Conservation (phyloP, 148 eudicot species). For the Camellia granthamiana region DNA sequence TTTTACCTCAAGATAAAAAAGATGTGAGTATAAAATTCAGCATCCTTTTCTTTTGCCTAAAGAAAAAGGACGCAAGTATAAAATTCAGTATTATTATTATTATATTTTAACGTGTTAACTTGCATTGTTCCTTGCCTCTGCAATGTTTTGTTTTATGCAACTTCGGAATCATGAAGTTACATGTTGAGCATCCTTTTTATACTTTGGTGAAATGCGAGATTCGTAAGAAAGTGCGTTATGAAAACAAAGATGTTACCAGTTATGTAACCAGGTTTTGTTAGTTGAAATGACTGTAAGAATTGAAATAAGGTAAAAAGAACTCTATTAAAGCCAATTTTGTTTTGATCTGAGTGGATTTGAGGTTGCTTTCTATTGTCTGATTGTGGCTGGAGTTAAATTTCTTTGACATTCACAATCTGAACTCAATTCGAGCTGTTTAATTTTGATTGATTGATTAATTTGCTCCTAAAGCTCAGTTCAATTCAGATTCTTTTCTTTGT, state of each 20-base stretch:
- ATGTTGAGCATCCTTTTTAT: not conserved
- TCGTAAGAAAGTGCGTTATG: not conserved
- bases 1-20: slow-evolving; percentile 96
- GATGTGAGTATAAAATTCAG: slow-evolving; percentile 55
- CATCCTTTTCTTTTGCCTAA: slow-evolving; percentile 85
- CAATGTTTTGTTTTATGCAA: not conserved
- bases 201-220: not conserved
- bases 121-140: not conserved
- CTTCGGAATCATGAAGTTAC: not conserved
- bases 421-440: too few relatives aligned
- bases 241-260: not conserved
- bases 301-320: not conserved
- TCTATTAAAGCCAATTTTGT: not conserved
- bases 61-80: slow-evolving; percentile 78
- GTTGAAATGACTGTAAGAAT: not conserved
- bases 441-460: too few relatives aligned
- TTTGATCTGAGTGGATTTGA: too few relatives aligned
- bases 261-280: not conserved
- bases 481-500: too few relatives aligned
- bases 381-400: too few relatives aligned
- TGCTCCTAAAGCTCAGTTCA: too few relatives aligned
- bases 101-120: not conserved
- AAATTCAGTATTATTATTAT: not conserved
- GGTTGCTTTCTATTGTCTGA: too few relatives aligned
- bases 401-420: too few relatives aligned